phyloP scores from a whole-genome alignment of 73 alveolate species.

The Uronychia setigera region DNA sequence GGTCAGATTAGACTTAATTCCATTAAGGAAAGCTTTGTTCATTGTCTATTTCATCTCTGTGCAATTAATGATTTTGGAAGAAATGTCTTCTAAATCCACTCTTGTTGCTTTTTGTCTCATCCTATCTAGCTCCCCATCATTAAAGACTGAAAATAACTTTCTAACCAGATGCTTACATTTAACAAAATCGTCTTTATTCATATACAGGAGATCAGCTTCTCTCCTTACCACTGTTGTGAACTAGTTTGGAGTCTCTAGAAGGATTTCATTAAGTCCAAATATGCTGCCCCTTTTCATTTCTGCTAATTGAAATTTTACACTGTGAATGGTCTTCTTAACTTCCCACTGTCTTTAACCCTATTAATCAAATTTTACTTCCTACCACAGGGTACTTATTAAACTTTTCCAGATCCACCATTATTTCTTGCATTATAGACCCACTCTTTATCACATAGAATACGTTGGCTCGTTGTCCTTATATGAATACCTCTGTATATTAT shows the following conservation, averaged over 20 bases:
- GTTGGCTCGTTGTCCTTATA: neutral
- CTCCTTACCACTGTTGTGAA: neutral
- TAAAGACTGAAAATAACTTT: neutral
- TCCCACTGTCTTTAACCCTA: neutral
- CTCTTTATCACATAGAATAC: neutral
- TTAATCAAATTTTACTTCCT: no score
- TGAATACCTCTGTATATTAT: neutral
- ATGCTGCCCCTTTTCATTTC: neutral
- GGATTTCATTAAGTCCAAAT: neutral
- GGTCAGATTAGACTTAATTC: neutral
- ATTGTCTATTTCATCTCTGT: neutral
- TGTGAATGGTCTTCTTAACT: neutral
- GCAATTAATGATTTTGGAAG: neutral
- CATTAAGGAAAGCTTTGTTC: neutral
- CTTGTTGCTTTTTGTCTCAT: neutral
- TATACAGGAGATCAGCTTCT: neutral
- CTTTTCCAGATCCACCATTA: neutral
- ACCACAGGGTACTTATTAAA: neutral
- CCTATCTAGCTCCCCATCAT: neutral
- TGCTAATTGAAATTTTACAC: neutral
- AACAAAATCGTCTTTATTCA: neutral
- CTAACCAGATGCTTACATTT: neutral
- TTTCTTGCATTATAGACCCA: neutral
- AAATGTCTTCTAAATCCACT: neutral
- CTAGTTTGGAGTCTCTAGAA: neutral